A percentile compares a stretch with the other conserved stretches of the same genome.
These are phyloP conservation scores for Tolypocladium sp. DNA, from an alignment of 2,329 filamentous ascomycete species.

Conservation along the genomic window DNA sequence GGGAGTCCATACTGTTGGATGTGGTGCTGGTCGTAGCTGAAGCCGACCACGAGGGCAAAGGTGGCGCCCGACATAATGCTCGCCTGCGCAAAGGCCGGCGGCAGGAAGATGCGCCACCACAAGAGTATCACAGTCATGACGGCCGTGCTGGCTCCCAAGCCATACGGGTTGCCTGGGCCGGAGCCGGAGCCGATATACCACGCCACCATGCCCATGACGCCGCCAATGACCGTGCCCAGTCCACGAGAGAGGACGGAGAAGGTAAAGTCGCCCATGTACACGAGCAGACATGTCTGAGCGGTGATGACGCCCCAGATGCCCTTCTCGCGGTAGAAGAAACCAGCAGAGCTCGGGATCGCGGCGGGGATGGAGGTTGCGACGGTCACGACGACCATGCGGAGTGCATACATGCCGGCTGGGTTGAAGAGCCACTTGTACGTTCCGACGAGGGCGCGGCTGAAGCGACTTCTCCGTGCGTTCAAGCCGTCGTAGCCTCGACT, in stretches of 20 bases:
- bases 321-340: slow-evolving; percentile 42
- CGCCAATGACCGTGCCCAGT: slow-evolving; percentile 35
- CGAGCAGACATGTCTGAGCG: slow-evolving; percentile 35
- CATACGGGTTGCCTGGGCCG: slow-evolving; percentile 39
- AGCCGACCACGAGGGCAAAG: slow-evolving; percentile 33
- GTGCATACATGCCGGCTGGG: slow-evolving; percentile 33
- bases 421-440: slow-evolving; percentile 31
- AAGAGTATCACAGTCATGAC: slow-evolving; percentile 24
- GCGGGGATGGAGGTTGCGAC: slow-evolving; percentile 32
- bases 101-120: slow-evolving; percentile 25
- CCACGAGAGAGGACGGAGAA: slow-evolving; percentile 32
- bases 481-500: slow-evolving; percentile 15
- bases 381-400: slow-evolving; percentile 38
- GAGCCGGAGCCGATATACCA: slow-evolving; percentile 43
- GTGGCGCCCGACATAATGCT: slow-evolving; percentile 25
- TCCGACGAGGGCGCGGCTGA: slow-evolving; percentile 16
- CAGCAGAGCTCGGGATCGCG: slow-evolving; percentile 29
- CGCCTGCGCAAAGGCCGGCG: slow-evolving; percentile 16
- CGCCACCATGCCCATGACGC: slow-evolving; percentile 32
- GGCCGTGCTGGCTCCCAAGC: slow-evolving; percentile 34
- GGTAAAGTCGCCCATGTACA: slow-evolving; percentile 42
- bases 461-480: slow-evolving; percentile 5
- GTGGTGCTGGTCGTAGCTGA: slow-evolving; percentile 35
- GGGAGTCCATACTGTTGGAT: slow-evolving; percentile 33
- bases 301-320: slow-evolving; percentile 44